Conservation (phyloP, 1,284 basidiomycete species). For the Ganoderma leucocontextum region DNA sequence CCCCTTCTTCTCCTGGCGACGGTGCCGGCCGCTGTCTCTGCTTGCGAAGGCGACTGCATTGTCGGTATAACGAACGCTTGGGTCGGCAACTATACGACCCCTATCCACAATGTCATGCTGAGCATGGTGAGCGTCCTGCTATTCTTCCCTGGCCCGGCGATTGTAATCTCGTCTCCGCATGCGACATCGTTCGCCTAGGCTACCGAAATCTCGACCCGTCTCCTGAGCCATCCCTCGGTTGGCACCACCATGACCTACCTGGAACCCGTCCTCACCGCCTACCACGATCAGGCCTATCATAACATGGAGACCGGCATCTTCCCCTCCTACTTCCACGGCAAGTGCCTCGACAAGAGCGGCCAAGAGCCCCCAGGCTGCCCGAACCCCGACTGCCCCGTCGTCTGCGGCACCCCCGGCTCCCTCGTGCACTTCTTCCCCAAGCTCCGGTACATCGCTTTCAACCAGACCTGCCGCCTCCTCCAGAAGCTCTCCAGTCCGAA, state of each 20-base stretch:
- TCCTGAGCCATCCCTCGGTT: conserved; percentile 45
- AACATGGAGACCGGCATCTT: conserved; percentile 63
- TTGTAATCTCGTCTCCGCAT: not conserved
- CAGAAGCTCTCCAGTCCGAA: conserved; percentile 46
- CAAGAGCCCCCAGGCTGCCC: conserved; percentile 73
- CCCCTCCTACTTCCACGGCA: conserved; percentile 75
- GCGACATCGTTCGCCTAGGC: conserved; percentile 41
- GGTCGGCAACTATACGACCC: conserved; percentile 55
- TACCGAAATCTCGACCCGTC: conserved; percentile 44
- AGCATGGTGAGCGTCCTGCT: conserved; percentile 48
- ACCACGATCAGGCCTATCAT: conserved; percentile 52
- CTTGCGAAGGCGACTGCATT: conserved; percentile 78
- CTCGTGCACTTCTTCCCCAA: conserved; percentile 70
- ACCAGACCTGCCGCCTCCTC: conserved; percentile 50
- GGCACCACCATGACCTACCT: conserved; percentile 48
- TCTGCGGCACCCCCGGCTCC: conserved; percentile 83
- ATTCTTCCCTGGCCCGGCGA: no score
- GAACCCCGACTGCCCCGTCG: conserved; percentile 77
- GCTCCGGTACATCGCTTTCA: conserved; percentile 59
- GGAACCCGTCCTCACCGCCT: conserved; percentile 55
- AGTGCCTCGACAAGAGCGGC: conserved; percentile 65
- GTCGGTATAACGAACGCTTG: conserved; percentile 62
- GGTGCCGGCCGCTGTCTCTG: conserved; percentile 49
- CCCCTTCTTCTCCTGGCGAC: conserved; percentile 35
- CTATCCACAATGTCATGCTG: conserved; percentile 47